These are phyloP conservation scores for Anthostomella pinea DNA, from an alignment of 2,329 filamentous ascomycete species.

Conservation along the genomic window DNA sequence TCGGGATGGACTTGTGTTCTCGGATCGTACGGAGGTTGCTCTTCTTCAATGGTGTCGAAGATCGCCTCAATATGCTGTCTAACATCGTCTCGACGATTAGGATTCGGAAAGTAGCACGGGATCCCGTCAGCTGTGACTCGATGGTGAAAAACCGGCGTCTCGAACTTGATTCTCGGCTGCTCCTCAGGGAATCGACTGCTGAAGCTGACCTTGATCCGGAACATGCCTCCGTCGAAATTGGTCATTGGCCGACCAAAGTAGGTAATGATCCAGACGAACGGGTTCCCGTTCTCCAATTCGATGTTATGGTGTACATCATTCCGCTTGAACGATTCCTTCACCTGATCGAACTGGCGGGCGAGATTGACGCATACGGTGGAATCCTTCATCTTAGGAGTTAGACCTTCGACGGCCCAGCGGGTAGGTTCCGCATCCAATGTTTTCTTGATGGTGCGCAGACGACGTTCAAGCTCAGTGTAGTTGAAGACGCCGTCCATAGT, in stretches of 20 bases:
- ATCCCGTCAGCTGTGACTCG: constrained; percentile 77
- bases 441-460: too few relatives aligned
- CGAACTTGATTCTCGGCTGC: constrained; percentile 78
- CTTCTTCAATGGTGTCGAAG: constrained; percentile 79
- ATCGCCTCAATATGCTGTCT: constrained; percentile 81
- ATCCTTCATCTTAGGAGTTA: constrained; percentile 60
- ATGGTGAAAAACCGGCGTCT: constrained; percentile 84
- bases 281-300: constrained; percentile 74
- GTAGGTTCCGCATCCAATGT: constrained; percentile 66
- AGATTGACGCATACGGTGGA: constrained; percentile 77
- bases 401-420: constrained; percentile 76
- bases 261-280: constrained; percentile 84
- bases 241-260: constrained; percentile 93
- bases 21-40: constrained; percentile 84
- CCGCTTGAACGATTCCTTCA: constrained; percentile 70
- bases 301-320: constrained; percentile 72
- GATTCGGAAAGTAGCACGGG: constrained; percentile 73
- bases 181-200: constrained; percentile 85
- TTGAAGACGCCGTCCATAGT: constrained; percentile 84
- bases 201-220: constrained; percentile 75
- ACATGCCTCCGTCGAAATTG: constrained; percentile 86
- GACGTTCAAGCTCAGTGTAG: constrained; percentile 71
- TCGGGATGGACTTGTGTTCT: constrained; percentile 83
- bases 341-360: constrained; percentile 80
- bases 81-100: constrained; percentile 67